Evolutionary conservation across 2,329 filamentous ascomycete genomes (phyloP).

Genomic region (Elsinoe perseae): DNA sequence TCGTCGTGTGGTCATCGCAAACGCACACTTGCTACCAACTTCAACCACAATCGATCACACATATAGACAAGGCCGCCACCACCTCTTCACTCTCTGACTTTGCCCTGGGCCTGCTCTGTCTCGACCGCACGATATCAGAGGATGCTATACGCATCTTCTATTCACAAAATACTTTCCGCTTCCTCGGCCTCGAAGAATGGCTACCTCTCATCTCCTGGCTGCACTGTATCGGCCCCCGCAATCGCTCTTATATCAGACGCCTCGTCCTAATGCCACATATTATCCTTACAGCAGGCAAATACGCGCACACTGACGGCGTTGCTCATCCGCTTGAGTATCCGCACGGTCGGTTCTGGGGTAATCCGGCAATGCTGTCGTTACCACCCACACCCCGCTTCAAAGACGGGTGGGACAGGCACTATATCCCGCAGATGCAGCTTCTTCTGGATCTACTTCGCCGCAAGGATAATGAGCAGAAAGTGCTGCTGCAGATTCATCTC

Average conservation of each 20-base stretch:
- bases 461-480: not conserved
- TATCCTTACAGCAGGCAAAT: not conserved
- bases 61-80: not conserved
- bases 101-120: not conserved
- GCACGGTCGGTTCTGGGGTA: not conserved
- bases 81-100: not conserved
- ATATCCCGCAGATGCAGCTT: not conserved
- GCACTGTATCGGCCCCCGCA: not conserved
- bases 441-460: not conserved
- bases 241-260: not conserved
- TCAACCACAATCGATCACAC: not conserved
- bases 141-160: not conserved
- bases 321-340: not conserved
- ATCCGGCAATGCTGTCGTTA: not conserved
- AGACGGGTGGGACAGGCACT: not conserved
- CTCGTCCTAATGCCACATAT: not conserved
- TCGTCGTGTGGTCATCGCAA: not conserved
- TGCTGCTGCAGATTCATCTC: not conserved
- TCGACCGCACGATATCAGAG: not conserved
- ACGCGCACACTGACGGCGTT: not conserved
- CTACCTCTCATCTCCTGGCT: not conserved
- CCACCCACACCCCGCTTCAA: not conserved
- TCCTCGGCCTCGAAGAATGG: not conserved
- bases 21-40: not conserved
- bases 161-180: not conserved